phyloP scores from a whole-genome alignment of 2,329 filamentous ascomycete genomes.

The Colletotrichum costaricense region DNA sequence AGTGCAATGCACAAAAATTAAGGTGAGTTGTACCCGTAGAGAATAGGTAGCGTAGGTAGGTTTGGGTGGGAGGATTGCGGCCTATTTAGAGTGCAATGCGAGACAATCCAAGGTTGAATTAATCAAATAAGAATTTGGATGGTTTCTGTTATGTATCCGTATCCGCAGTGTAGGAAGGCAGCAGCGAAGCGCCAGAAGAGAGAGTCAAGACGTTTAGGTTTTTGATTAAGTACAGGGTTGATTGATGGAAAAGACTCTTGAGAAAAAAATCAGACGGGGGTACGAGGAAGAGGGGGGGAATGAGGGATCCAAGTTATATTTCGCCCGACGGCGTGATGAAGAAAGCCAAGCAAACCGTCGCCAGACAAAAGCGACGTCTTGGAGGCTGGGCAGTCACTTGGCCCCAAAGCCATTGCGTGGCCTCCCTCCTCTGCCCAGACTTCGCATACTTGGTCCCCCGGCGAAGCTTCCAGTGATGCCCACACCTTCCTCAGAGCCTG shows the following conservation, averaged over 20 bases:
- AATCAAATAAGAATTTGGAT: background rate
- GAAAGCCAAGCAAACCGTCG: slow-evolving; percentile 27
- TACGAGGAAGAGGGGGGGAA: background rate
- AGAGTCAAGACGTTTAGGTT: background rate
- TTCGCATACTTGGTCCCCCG: background rate
- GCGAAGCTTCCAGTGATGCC: background rate
- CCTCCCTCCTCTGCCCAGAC: slow-evolving; percentile 20
- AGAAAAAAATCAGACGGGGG: background rate
- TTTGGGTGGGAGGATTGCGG: background rate
- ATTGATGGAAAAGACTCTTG: background rate
- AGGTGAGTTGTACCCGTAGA: background rate
- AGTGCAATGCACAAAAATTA: background rate
- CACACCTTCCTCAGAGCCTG: background rate
- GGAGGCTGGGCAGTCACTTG: slow-evolving; percentile 35
- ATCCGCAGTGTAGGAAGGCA: too few relatives aligned
- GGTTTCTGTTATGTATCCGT: background rate
- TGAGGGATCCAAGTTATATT: slow-evolving; percentile 31
- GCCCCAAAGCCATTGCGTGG: slow-evolving; percentile 29
- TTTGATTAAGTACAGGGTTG: slow-evolving; percentile 5
- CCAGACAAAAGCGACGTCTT: slow-evolving; percentile 26
- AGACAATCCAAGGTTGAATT: background rate
- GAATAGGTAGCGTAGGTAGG: background rate
- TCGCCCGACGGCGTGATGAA: slow-evolving; percentile 3
- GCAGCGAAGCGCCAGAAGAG: background rate
- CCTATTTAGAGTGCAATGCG: background rate